Conservation (phyloP, 768 basidiomycete genomes). For the Butyriboletus loyo region DNA sequence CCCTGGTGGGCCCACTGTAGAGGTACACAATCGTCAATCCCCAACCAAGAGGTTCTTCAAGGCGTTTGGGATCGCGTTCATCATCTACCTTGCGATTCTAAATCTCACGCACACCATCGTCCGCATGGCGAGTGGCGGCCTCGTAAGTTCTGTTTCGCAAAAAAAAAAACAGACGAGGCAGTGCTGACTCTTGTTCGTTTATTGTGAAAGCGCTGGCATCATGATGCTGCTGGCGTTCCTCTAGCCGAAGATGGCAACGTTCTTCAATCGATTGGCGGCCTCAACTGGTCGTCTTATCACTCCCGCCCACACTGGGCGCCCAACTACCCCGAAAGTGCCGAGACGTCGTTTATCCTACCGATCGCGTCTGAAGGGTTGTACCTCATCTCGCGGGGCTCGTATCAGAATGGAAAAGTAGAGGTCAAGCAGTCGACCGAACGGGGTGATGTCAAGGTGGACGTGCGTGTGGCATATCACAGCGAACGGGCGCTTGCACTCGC, state of each 20-base stretch:
- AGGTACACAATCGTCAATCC: constrained; percentile 2
- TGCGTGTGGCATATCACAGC: constrained; percentile 30
- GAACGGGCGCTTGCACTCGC: constrained; percentile 24
- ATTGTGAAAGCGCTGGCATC: background rate
- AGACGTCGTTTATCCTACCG: constrained; percentile 30
- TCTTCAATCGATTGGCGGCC: constrained; percentile 6
- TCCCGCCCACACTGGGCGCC: constrained; percentile 17
- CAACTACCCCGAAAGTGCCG: constrained; percentile 11
- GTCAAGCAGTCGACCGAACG: constrained; percentile 13
- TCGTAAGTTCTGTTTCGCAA: background rate
- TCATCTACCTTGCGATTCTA: constrained; percentile 11
- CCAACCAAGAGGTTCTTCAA: constrained; percentile 11
- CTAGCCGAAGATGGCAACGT: constrained; percentile 15
- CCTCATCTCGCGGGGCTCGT: constrained; percentile 33
- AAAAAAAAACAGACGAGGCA: too few species aligned
- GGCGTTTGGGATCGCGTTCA: constrained; percentile 7
- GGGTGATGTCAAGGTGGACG: constrained; percentile 24
- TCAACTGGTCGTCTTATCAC: constrained; percentile 16
- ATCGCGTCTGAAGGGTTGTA: constrained; percentile 30
- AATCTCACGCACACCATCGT: background rate
- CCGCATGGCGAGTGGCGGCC: background rate
- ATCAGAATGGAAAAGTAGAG: constrained; percentile 20
- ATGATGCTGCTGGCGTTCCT: constrained; percentile 2
- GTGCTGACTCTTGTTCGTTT: background rate
- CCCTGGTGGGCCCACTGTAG: background rate